Evolutionary conservation across 129 eudicot species (phyloP).

Genomic region (Flaveria sonorensis): DNA sequence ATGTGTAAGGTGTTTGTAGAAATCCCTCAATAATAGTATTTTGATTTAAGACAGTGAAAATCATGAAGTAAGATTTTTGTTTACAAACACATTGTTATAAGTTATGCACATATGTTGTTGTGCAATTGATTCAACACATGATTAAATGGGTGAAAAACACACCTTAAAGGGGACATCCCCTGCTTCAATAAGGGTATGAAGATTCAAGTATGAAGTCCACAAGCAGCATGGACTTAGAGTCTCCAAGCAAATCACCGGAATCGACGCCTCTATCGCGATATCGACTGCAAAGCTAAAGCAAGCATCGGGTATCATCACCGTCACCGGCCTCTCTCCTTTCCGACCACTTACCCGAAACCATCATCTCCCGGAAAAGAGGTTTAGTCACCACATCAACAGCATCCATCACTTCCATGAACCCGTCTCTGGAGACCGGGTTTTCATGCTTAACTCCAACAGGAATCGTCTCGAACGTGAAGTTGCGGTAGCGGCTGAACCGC

Average conservation of each 20-base stretch:
- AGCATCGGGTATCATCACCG: constrained; percentile 44
- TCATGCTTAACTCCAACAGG: constrained; percentile 43
- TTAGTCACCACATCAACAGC: constrained; percentile 25
- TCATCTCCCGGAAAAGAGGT: constrained; percentile 38
- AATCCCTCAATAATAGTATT: no score
- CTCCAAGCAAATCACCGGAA: constrained; percentile 39
- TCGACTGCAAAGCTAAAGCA: constrained; percentile 31
- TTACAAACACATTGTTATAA: no score
- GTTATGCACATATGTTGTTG: no score
- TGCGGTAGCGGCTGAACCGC: constrained; percentile 42
- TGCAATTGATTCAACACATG: no score
- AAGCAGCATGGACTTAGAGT: constrained; percentile 48
- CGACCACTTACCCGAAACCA: constrained; percentile 27
- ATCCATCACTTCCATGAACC: constrained; percentile 36
- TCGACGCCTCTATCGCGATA: constrained; percentile 21
- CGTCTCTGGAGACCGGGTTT: constrained; percentile 24
- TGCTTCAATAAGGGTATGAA: constrained; percentile 42
- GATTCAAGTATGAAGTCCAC: constrained; percentile 40
- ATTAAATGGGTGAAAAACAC: neutral
- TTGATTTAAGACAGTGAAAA: no score
- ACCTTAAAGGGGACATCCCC: constrained; percentile 45
- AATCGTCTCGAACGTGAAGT: constrained; percentile 36
- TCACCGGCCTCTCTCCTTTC: constrained; percentile 27
- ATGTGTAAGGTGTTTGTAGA: no score
- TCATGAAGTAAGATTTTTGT: no score